These are phyloP conservation scores for Suillus placidus DNA, from an alignment of 768 basidiomycete genomes.

Conservation along the genomic window DNA sequence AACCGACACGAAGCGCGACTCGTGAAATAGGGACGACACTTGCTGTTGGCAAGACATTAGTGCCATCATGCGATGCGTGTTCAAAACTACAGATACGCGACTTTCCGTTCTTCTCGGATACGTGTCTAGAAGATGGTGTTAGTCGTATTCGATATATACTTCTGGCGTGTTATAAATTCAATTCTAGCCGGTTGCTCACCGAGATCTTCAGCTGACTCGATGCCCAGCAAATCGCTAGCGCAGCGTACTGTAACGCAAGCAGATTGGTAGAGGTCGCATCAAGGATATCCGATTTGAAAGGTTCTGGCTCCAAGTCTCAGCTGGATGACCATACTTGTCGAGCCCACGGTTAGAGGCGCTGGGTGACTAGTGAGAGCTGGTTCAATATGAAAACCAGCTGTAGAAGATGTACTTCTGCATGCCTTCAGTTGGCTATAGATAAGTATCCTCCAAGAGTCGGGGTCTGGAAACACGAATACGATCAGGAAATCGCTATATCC, in stretches of 20 bases:
- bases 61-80: background rate
- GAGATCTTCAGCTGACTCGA: background rate
- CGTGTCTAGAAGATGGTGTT: background rate
- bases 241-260: background rate
- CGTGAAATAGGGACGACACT: background rate
- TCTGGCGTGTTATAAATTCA: background rate
- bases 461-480: background rate
- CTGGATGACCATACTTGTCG: background rate
- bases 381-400: background rate
- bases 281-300: background rate
- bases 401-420: background rate
- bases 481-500: background rate
- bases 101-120: slow-evolving; percentile 2
- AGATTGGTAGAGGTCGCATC: background rate
- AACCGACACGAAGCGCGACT: background rate
- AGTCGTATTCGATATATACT: background rate
- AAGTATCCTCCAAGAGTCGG: background rate
- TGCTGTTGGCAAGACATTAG: slow-evolving; percentile 6
- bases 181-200: background rate
- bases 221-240: background rate
- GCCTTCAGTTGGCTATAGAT: background rate
- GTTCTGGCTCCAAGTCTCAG: background rate
- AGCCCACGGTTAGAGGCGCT: background rate
- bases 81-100: background rate
- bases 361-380: background rate